These are phyloP conservation scores for Lentinula edodes DNA, from an alignment of 768 basidiomycete genomes.

Conservation along the genomic window DNA sequence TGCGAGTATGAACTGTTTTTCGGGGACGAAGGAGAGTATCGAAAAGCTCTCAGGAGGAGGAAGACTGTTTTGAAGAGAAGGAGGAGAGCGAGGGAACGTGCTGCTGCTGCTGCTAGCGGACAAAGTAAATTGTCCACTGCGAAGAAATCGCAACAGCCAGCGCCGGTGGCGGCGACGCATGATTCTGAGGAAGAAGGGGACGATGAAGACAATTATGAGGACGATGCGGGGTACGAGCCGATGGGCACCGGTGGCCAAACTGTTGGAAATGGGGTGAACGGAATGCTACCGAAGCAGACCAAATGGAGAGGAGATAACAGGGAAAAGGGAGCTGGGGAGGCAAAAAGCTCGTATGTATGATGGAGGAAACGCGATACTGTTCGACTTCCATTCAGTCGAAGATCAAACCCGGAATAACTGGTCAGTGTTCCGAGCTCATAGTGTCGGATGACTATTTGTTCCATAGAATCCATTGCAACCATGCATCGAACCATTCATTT, in stretches of 20 bases:
- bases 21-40: slow-evolving; percentile 68
- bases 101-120: slow-evolving; percentile 31
- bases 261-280: slow-evolving; percentile 11
- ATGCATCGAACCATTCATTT: not conserved
- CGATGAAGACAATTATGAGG: slow-evolving; percentile 18
- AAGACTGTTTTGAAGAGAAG: slow-evolving; percentile 63
- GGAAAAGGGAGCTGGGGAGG: slow-evolving; percentile 15
- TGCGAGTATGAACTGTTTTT: slow-evolving; percentile 94
- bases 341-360: slow-evolving; percentile 6
- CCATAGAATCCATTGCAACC: not conserved
- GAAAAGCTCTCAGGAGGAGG: slow-evolving; percentile 53
- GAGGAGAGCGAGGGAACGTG: slow-evolving; percentile 56
- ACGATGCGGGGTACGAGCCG: slow-evolving; percentile 21
- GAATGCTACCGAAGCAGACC: slow-evolving; percentile 13
- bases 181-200: slow-evolving; percentile 19
- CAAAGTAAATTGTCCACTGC: not conserved
- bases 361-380: not conserved
- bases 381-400: not conserved
- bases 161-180: not conserved
- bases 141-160: not conserved
- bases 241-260: slow-evolving; percentile 10
- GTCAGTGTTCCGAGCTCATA: not conserved
- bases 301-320: slow-evolving; percentile 17
- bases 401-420: not conserved
- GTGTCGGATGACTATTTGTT: not conserved